Conservation (phyloP, 1,139 yeast genomes). For the Blastobotrys elegans region DNA sequence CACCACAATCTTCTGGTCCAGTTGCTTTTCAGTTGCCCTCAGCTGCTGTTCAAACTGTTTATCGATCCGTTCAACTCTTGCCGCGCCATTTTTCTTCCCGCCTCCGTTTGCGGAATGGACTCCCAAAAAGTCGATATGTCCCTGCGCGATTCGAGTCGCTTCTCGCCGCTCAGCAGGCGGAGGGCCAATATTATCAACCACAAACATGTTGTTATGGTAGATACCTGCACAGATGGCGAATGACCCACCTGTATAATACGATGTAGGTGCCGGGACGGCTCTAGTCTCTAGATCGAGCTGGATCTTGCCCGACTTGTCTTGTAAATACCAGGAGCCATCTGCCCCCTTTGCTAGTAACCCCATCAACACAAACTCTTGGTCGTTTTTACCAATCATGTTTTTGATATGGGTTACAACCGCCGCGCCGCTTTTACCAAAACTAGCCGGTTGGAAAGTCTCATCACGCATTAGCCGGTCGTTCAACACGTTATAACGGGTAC, state of each 20-base stretch:
- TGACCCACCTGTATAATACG: slow-evolving; percentile 75
- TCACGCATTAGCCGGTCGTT: slow-evolving; percentile 71
- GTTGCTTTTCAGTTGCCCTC: slow-evolving; percentile 50
- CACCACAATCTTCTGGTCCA: slow-evolving; percentile 57
- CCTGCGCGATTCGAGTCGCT: slow-evolving; percentile 61
- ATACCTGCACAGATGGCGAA: slow-evolving; percentile 82
- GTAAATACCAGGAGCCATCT: slow-evolving; percentile 67
- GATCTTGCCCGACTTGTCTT: slow-evolving; percentile 78
- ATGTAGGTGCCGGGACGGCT: slow-evolving; percentile 58
- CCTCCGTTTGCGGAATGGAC: slow-evolving; percentile 40
- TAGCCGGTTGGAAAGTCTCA: slow-evolving; percentile 57
- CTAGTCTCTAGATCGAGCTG: slow-evolving; percentile 53
- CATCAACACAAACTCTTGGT: slow-evolving; percentile 65
- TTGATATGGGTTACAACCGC: slow-evolving; percentile 66
- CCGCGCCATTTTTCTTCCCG: slow-evolving; percentile 9
- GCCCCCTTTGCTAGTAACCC: slow-evolving; percentile 66
- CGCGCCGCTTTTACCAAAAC: slow-evolving; percentile 26
- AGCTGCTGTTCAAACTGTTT: slow-evolving; percentile 52
- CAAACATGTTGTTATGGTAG: slow-evolving; percentile 62
- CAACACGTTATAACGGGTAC: slow-evolving; percentile 53
- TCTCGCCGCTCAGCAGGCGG: slow-evolving; percentile 85
- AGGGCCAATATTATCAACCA: slow-evolving; percentile 73
- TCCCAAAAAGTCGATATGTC: slow-evolving; percentile 75
- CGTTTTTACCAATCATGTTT: slow-evolving; percentile 80
- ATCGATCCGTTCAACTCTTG: slow-evolving; percentile 48